These are phyloP conservation scores for Parasarocladium wereldwijsianum DNA, from an alignment of 2,329 filamentous ascomycete species.

Conservation along the genomic window DNA sequence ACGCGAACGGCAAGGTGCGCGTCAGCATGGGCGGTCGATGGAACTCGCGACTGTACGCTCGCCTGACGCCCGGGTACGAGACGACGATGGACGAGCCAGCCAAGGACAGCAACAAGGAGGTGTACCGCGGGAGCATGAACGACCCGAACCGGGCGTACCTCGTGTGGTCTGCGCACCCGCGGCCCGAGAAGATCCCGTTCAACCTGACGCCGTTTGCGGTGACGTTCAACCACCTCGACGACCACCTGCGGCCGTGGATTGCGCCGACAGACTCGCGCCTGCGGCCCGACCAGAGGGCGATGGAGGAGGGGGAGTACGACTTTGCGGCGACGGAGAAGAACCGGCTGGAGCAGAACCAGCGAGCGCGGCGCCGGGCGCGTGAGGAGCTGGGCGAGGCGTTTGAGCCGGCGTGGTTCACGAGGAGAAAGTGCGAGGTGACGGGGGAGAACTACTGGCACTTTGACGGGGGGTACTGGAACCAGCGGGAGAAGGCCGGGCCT, in stretches of 20 bases:
- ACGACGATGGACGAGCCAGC: conserved; percentile 48
- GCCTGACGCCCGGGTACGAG: conserved; percentile 82
- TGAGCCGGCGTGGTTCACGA: conserved; percentile 70
- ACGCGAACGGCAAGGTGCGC: conserved; percentile 61
- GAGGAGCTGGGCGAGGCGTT: conserved; percentile 75
- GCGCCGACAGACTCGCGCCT: conserved; percentile 90
- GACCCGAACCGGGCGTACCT: conserved; percentile 68
- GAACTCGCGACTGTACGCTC: conserved; percentile 95
- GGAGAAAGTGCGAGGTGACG: conserved; percentile 58
- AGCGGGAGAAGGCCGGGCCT: conserved; percentile 49
- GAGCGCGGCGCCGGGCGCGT: conserved; percentile 55
- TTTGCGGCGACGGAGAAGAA: conserved; percentile 89
- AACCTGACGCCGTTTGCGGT: conserved; percentile 94
- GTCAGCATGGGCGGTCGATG: conserved; percentile 88
- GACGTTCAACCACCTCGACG: conserved; percentile 82
- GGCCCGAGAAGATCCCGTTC: conserved; percentile 79
- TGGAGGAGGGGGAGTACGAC: conserved; percentile 98
- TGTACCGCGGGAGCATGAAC: conserved; percentile 36
- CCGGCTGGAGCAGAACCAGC: conserved; percentile 81
- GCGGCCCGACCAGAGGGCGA: conserved; percentile 85
- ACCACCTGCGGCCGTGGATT: conserved; percentile 61
- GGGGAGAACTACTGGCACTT: conserved; percentile 87
- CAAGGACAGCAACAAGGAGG: conserved; percentile 18
- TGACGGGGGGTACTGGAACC: conserved; percentile 76
- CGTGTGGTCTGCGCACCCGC: conserved; percentile 78